A percentile compares a stretch with the other conserved stretches of the same genome.
phyloP scores from a whole-genome alignment of 805 yeast species.

The Cyberlindnera subsufficiens region DNA sequence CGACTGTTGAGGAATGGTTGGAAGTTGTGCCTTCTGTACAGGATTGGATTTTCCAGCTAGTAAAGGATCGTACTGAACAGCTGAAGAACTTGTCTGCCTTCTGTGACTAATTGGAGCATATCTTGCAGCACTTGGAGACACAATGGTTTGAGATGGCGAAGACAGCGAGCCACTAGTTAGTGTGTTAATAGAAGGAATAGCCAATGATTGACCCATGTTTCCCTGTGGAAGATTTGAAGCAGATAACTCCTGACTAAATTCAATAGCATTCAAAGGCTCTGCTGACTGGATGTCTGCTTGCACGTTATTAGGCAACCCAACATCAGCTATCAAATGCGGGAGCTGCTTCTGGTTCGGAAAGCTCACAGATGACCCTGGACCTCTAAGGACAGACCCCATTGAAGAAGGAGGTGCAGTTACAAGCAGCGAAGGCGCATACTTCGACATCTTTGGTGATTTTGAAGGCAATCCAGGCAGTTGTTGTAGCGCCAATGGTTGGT shows the following conservation, averaged over 20 bases:
- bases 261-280: too few species aligned
- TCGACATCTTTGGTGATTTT: neutral
- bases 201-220: too few species aligned
- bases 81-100: slow-evolving; percentile 24
- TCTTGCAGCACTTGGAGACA: slow-evolving; percentile 24
- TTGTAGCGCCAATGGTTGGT: neutral
- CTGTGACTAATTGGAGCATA: slow-evolving; percentile 34
- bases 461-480: neutral
- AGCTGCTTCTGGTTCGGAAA: too few species aligned
- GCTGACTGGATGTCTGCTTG: too few species aligned
- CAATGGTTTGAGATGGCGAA: slow-evolving; percentile 9
- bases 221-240: too few species aligned
- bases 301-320: too few species aligned
- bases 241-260: too few species aligned
- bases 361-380: neutral
- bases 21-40: slow-evolving; percentile 4
- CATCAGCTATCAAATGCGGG: too few species aligned
- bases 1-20: slow-evolving; percentile 1
- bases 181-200: too few species aligned
- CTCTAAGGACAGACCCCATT: slow-evolving; percentile 1
- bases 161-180: neutral
- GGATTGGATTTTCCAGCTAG: slow-evolving; percentile 15
- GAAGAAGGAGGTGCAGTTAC: slow-evolving; percentile 2
- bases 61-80: slow-evolving; percentile 24
- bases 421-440: neutral